Base-by-base conservation (phyloP, 371 early-diverging fungal species). In the Mortierella sp. region DNA sequence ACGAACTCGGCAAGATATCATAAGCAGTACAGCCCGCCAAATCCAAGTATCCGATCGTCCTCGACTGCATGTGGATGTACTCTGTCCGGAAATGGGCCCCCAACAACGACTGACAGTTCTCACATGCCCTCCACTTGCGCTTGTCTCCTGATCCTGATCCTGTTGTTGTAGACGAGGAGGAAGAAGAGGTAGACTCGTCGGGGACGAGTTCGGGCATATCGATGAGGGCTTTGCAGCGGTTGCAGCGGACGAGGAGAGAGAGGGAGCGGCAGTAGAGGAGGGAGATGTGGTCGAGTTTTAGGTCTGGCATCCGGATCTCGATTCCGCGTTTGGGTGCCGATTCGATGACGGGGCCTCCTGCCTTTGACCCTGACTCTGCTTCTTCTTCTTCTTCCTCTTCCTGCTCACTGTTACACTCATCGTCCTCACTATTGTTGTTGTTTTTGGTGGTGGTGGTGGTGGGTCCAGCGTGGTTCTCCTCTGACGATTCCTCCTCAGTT, bases 21-120 rank as follows among this genome's bases (percentile, higher is more conserved):
- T 93, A 89, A 2, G 92, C 90, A 16, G 90, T 84, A 65, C 94
- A 94, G 1, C 93, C 93, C 0, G 92, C 93, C 54, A 94, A 82
- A 78, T 97, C 96, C 29, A 97, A 77, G 72, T 91, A 93, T 10
- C 98, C 98, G 1, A 96, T 74, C 0, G 92, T 88, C 14, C 82
- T 79, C 0, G 92, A 90, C 32, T 88, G 89, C 44, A 88, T 84
- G 78, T 94, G 94, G 70, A 95, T 84, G 70, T 93, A 89, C 54
- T 92, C 93, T 71, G 91, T 80, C 18, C 92, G 85, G 86, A 89
- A 93, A 55, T 91, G 83, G 10, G 91, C 90, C 7, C 95, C 95
- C 3, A 96, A 35, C 1, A 91, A 73, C 0, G 92, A 84, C n/a
- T 90, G 81, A 81, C 97, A 97, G 0, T 93, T 92, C 1, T 91